Conservation (phyloP, 345 rosid genomes). For the Capsella bursapastoris region DNA sequence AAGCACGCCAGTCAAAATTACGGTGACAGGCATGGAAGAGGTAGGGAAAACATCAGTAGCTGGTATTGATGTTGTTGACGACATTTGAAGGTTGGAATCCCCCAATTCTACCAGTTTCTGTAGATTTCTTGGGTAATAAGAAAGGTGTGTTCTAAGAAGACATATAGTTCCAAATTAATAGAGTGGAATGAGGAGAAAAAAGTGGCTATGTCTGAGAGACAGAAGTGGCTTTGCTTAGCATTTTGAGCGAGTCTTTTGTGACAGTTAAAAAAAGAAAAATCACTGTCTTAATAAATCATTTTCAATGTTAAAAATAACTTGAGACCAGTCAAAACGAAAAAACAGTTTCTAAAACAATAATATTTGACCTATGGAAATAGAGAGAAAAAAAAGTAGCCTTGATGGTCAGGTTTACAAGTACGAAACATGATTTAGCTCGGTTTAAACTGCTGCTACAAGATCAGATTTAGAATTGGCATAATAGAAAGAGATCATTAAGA, state of each 20-base stretch:
- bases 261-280: background rate
- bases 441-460: slow-evolving; percentile 6
- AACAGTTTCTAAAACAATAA: background rate
- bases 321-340: background rate
- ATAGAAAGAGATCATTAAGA: background rate
- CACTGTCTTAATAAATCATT: background rate
- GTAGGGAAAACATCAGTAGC: slow-evolving; percentile 16
- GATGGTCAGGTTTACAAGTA: background rate
- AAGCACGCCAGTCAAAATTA: slow-evolving; percentile 55
- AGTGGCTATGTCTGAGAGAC: slow-evolving; percentile 23
- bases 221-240: slow-evolving; percentile 36
- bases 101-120: slow-evolving; percentile 1
- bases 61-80: slow-evolving; percentile 30
- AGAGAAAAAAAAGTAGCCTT: background rate
- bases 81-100: slow-evolving; percentile 33
- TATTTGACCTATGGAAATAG: background rate
- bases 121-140: slow-evolving; percentile 20
- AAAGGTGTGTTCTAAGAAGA: slow-evolving; percentile 31
- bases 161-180: slow-evolving; percentile 1
- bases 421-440: background rate
- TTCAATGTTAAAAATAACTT: background rate
- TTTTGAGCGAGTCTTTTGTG: slow-evolving; percentile 44
- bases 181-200: slow-evolving; percentile 33
- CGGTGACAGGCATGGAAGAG: slow-evolving; percentile 53
- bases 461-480: background rate